These are phyloP conservation scores for Syncephalastrum monosporum DNA, from an alignment of 371 early-diverging fungal genomes.

Conservation along the genomic window DNA sequence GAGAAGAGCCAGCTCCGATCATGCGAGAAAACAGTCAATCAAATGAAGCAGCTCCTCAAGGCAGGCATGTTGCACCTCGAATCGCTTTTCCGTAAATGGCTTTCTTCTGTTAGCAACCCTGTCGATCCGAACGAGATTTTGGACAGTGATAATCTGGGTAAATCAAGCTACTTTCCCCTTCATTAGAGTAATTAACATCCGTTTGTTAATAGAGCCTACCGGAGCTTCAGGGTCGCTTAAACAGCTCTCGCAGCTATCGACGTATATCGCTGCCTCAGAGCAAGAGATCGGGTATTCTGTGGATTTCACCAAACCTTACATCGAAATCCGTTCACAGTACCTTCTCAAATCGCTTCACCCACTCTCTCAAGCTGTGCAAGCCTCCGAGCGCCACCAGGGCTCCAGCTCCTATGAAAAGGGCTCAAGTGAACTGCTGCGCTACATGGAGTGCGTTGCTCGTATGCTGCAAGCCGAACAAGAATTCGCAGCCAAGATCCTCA, in stretches of 20 bases:
- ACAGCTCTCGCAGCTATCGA: conserved; percentile 62
- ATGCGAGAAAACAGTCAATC: conserved; percentile 53
- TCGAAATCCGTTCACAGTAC: conserved; percentile 72
- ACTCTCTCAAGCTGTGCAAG: conserved; percentile 48
- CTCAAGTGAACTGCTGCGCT: conserved; percentile 61
- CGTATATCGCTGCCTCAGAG: conserved; percentile 61
- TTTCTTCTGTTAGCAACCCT: conserved; percentile 48
- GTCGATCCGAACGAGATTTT: conserved; percentile 45
- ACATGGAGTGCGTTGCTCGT: conserved; percentile 57
- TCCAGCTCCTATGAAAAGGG: conserved; percentile 66
- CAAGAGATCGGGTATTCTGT: conserved; percentile 61
- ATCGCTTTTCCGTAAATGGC: conserved; percentile 53
- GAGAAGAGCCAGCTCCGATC: conserved; percentile 50
- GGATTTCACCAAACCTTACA: conserved; percentile 70
- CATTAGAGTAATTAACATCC: background rate
- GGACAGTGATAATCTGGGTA: conserved; percentile 1
- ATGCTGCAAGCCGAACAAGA: conserved; percentile 69
- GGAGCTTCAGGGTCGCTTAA: conserved; percentile 24
- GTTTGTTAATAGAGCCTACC: no score
- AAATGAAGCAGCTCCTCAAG: conserved; percentile 59
- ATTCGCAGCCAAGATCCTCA: conserved; percentile 62
- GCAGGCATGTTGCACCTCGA: conserved; percentile 57
- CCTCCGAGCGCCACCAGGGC: conserved; percentile 52
- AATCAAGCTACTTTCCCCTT: conserved; percentile 11
- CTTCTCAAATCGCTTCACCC: conserved; percentile 65